Evolutionary conservation across 148 eudicot genomes (phyloP).

Genomic region (Rhododendron griersonianum): DNA sequence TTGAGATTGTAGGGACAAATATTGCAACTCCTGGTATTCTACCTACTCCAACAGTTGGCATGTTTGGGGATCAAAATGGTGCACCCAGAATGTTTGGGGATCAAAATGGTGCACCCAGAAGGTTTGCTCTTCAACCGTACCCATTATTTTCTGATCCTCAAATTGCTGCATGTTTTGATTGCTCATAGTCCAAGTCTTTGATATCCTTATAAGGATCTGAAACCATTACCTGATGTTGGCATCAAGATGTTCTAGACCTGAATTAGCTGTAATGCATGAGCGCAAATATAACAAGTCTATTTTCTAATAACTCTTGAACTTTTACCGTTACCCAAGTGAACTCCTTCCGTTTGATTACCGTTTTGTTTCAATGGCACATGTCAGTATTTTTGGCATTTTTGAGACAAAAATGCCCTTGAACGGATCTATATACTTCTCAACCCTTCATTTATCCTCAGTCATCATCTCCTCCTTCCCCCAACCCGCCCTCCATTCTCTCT

Average conservation of each 20-base stretch:
- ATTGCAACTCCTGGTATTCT: conserved; percentile 12
- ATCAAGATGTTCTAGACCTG: not conserved
- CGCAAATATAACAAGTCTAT: not conserved
- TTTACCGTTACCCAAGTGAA: not conserved
- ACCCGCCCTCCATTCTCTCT: too few relatives aligned
- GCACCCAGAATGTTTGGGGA: conserved; percentile 22
- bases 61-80: conserved; percentile 20
- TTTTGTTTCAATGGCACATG: too few relatives aligned
- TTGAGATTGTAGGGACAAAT: conserved; percentile 38
- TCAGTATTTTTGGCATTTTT: too few relatives aligned
- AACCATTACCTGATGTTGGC: not conserved
- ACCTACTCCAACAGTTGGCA: conserved; percentile 12
- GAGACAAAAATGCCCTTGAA: too few relatives aligned
- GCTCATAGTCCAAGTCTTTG: not conserved
- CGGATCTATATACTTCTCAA: too few relatives aligned
- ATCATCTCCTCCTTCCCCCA: too few relatives aligned
- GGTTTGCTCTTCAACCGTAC: conserved; percentile 11
- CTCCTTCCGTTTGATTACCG: too few relatives aligned
- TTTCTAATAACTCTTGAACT: not conserved
- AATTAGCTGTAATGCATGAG: not conserved
- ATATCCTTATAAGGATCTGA: not conserved
- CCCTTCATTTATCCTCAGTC: too few relatives aligned
- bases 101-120: conserved; percentile 29
- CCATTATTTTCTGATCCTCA: not conserved
- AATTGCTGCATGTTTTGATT: not conserved